Evolutionary conservation across 2,329 filamentous ascomycete species (phyloP), one percentile per base, ranked within the genome.

Genomic region (Aspergillus sp.): DNA sequence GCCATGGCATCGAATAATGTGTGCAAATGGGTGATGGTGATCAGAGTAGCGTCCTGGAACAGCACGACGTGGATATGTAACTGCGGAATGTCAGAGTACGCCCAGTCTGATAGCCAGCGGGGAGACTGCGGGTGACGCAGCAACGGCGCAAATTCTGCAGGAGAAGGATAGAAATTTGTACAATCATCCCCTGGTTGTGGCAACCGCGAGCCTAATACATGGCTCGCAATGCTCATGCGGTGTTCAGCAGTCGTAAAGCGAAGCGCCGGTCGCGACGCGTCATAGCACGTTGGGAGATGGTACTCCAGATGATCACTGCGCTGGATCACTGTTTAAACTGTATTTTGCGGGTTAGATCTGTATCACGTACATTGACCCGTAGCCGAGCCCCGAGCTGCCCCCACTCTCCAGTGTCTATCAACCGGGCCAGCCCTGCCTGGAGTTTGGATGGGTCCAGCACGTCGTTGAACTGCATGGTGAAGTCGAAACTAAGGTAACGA

Each of bases 11-110:
- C 82, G 57, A 77, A 76, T 6, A 82, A 65, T 0, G 76, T 77
- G 64, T 85, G 83, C 2, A 78, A 76, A 69, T 75, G 82, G 2
- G 70, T 69, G 0, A 84, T 60, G 0, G 73, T 72, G 2, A 85
- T 69, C 0, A 84, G 64, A 0, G 82, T 85, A 0, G 79, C 78
- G 56, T 85, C 78, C 3, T 62, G 65, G 63, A 85, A 84, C 0
- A 76, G 75, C 3, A 77, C 75, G 43, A 84, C 70, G 59, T 82
- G 79, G 4, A 84, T 67, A 4, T 74, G 73, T 4, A 84, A 64
- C 62, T 79, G 77, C 0, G 81, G 81, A 17, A 63, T 67, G 63
- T 83, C 80, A 4, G 65, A 59, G 44, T 67, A 64, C 12, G 80
- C 48, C 58, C 77, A 80, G 55, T 82, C 79, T 1, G 72, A 62